Evolutionary conservation across 352 stramenopile genomes (phyloP).

Genomic region (Globisporangium irregulare): DNA sequence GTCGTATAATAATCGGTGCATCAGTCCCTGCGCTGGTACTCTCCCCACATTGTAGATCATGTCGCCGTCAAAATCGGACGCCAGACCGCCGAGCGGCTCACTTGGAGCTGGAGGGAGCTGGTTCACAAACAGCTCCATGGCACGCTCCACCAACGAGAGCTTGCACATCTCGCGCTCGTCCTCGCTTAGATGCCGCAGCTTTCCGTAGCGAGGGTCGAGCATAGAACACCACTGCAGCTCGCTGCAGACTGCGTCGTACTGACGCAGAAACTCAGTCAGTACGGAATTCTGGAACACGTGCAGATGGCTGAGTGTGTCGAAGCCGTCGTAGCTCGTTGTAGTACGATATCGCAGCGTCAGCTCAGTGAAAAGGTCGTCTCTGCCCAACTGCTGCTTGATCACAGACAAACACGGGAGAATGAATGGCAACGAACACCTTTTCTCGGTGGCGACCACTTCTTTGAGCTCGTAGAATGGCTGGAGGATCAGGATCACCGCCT

Average conservation of each 20-base stretch:
- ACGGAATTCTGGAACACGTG: constrained; percentile 18
- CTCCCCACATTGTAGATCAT: constrained; percentile 28
- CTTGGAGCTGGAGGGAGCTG: constrained; percentile 21
- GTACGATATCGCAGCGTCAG: constrained; percentile 15
- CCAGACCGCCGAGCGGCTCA: constrained; percentile 20
- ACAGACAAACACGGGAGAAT: constrained; percentile 35
- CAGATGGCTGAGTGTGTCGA: constrained; percentile 11
- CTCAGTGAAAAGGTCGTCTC: constrained; percentile 28
- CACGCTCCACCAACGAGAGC: constrained; percentile 15
- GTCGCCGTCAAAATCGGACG: constrained; percentile 29
- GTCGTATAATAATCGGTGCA: constrained; percentile 51
- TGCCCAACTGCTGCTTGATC: constrained; percentile 29
- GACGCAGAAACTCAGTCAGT: constrained; percentile 6
- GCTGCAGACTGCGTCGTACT: constrained; percentile 18
- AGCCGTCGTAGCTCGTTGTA: background rate
- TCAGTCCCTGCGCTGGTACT: constrained; percentile 28
- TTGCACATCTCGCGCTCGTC: constrained; percentile 30
- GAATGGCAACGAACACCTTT: constrained; percentile 34
- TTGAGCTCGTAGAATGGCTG: constrained; percentile 41
- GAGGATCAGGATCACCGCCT: constrained; percentile 39
- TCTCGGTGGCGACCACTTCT: constrained; percentile 33
- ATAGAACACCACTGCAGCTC: constrained; percentile 39
- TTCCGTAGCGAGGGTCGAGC: constrained; percentile 43
- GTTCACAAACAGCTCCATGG: constrained; percentile 24
- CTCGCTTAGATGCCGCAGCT: constrained; percentile 40